phyloP scores from a whole-genome alignment of 371 early-diverging fungal genomes.

The Mucor lusitanicus region DNA sequence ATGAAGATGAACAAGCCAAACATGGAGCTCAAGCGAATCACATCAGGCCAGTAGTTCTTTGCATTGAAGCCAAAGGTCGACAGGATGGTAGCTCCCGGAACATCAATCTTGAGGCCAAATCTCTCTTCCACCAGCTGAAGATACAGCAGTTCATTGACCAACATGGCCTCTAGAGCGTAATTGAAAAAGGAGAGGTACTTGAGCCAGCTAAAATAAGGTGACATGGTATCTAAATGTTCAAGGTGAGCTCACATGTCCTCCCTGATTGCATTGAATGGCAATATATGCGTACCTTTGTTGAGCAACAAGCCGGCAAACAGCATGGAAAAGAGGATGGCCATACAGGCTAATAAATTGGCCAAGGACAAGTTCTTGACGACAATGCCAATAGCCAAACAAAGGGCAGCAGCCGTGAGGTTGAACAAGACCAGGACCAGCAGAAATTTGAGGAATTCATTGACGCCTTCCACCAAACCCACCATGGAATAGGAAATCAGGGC shows the following conservation, averaged over 20 bases:
- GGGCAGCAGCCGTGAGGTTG: conserved; percentile 79
- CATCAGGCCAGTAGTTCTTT: conserved; percentile 84
- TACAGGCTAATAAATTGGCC: conserved; percentile 75
- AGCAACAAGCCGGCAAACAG: conserved; percentile 88
- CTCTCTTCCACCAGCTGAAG: conserved; percentile 79
- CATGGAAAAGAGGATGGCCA: conserved; percentile 89
- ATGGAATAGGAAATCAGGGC: conserved; percentile 87
- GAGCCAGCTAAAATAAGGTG: conserved; percentile 74
- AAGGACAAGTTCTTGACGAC: conserved; percentile 76
- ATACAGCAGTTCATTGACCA: conserved; percentile 84
- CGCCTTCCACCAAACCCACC: conserved; percentile 78
- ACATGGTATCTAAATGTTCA: conserved; percentile 62
- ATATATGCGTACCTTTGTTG: conserved; percentile 55
- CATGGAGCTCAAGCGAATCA: conserved; percentile 63
- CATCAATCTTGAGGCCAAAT: conserved; percentile 81
- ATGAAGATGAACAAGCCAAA: conserved; percentile 65
- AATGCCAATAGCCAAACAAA: conserved; percentile 80
- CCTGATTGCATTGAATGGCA: no score
- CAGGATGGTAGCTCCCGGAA: conserved; percentile 85
- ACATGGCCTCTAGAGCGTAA: conserved; percentile 85
- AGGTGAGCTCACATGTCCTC: no score
- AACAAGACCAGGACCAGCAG: conserved; percentile 82
- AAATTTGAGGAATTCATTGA: conserved; percentile 75
- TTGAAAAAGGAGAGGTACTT: conserved; percentile 86
- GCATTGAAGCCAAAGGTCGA: conserved; percentile 91